These are phyloP conservation scores for Crepidotus variabilis DNA, from an alignment of 768 basidiomycete species.

Conservation along the genomic window DNA sequence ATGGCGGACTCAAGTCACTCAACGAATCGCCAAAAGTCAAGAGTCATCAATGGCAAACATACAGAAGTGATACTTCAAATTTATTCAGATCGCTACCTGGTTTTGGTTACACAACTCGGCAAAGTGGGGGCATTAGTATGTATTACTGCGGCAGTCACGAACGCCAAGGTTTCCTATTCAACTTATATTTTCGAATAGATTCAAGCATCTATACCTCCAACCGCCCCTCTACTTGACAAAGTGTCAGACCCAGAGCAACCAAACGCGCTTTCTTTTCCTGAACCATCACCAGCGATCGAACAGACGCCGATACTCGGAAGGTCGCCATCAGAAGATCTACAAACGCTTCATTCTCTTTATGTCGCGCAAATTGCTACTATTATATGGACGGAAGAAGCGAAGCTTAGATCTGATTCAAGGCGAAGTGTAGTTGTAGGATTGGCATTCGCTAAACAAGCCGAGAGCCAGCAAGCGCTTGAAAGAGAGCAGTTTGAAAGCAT, in stretches of 20 bases:
- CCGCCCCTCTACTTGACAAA: constrained; percentile 45
- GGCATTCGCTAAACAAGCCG: constrained; percentile 45
- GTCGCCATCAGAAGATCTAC: constrained; percentile 63
- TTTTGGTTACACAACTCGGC: constrained; percentile 87
- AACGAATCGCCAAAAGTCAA: constrained; percentile 39
- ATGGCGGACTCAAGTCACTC: constrained; percentile 30
- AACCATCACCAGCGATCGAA: constrained; percentile 68
- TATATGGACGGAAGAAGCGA: constrained; percentile 60
- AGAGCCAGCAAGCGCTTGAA: constrained; percentile 32
- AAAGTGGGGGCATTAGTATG: constrained; percentile 86
- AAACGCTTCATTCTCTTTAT: constrained; percentile 76
- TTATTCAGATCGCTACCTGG: constrained; percentile 76
- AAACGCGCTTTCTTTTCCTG: constrained; percentile 40
- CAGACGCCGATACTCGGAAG: constrained; percentile 77
- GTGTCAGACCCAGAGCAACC: constrained; percentile 30
- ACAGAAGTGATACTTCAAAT: constrained; percentile 79
- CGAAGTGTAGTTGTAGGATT: constrained; percentile 73
- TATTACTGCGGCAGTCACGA: neutral
- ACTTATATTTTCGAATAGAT: constrained; percentile 45
- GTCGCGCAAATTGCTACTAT: constrained; percentile 85
- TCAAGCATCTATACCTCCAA: constrained; percentile 72
- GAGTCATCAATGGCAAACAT: constrained; percentile 46
- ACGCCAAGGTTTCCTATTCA: neutral
- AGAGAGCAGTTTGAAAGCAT: constrained; percentile 42
- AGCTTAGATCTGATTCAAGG: constrained; percentile 38